Evolutionary conservation across 441 rosid genomes (phyloP), one percentile per base, ranked within the genome.

Genomic region (Omphalea diandra): DNA sequence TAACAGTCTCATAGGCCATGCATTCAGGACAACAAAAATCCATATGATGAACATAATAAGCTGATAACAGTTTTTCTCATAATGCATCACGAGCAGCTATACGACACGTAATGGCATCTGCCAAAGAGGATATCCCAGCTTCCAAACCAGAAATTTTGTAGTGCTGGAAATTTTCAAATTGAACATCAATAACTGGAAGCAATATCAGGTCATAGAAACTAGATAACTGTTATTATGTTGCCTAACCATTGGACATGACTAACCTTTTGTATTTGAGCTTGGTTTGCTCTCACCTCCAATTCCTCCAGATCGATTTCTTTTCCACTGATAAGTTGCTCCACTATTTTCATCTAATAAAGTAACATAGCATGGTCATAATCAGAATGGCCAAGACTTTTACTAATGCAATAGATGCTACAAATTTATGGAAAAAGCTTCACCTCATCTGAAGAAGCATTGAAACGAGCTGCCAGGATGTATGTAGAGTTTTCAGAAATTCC

Each of bases 81-180:
- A 92, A 76, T 76, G 98, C 88, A 49, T 93, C 97, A 0, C 95
- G 91, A 32, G 88, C 82, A 31, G 99, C 94, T 7, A 93, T 90
- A 57, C 95, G 84, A 64, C 98, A 90, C 12, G 88, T 81, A 50
- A 95, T 89, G 12, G 97, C 93, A 56, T 93, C 96, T 11, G 91
- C 86, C 15, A 89, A 85, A 3, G 91, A 81, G 20, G 98, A 89
- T 68, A 87, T 78, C 32, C 83, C 88, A 22, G 88, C 78, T 81
- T 91, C 97, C 32, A 63, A 75, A 38, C 65, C 82, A 29, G 95
- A 68, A 67, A 90, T 90, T 80, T 95, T 90, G 85, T 88, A 93
- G 61, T 86, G 97, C 97, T 93, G 94, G 76, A 80, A 67, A 18
- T 77, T 22, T 27, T 35, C 12, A 70, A 40, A n/a, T 0, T 9